A percentile compares a stretch with the other conserved stretches of the same genome.
Evolutionary conservation across 805 yeast genomes (phyloP).

Genomic region (Starmera caribaea): DNA sequence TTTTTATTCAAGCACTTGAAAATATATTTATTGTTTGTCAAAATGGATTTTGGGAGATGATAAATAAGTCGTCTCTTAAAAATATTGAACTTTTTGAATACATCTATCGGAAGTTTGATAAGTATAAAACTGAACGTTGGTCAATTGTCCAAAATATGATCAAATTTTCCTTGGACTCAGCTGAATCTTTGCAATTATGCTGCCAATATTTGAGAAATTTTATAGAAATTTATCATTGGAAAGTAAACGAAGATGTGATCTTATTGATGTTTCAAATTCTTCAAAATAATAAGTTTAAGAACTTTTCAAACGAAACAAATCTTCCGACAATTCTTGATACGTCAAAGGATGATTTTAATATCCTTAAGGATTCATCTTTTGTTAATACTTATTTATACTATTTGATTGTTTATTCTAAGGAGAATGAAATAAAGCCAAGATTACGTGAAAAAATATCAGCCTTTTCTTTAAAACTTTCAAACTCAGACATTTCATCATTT

Average conservation of each 20-base stretch:
- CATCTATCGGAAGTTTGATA: too few relatives aligned
- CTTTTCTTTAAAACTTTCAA: slow-evolving; percentile 6
- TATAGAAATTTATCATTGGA: slow-evolving; percentile 5
- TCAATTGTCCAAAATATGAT: too few relatives aligned
- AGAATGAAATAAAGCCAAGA: slow-evolving; percentile 4
- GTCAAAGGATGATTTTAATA: slow-evolving; percentile 1
- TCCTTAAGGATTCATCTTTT: slow-evolving; percentile 6
- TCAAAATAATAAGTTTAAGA: slow-evolving; percentile 12
- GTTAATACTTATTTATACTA: slow-evolving; percentile 12
- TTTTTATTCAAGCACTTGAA: too few relatives aligned
- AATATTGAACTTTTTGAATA: slow-evolving; percentile 8
- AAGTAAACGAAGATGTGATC: slow-evolving; percentile 7
- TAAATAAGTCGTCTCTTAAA: slow-evolving; percentile 3
- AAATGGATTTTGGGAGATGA: slow-evolving; percentile 7
- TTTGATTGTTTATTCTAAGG: slow-evolving; percentile 2
- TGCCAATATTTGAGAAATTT: background rate
- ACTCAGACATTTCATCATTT: slow-evolving; percentile 7
- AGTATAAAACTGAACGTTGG: too few relatives aligned
- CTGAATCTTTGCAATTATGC: background rate
- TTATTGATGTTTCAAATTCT: slow-evolving; percentile 11
- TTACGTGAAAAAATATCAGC: slow-evolving; percentile 15
- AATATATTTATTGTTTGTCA: slow-evolving; percentile 4
- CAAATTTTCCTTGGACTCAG: background rate
- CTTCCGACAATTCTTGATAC: slow-evolving; percentile 2
- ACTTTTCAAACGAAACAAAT: slow-evolving; percentile 8